These are phyloP conservation scores for Colletotrichum godetiae DNA, from an alignment of 2,329 filamentous ascomycete genomes.

Conservation along the genomic window DNA sequence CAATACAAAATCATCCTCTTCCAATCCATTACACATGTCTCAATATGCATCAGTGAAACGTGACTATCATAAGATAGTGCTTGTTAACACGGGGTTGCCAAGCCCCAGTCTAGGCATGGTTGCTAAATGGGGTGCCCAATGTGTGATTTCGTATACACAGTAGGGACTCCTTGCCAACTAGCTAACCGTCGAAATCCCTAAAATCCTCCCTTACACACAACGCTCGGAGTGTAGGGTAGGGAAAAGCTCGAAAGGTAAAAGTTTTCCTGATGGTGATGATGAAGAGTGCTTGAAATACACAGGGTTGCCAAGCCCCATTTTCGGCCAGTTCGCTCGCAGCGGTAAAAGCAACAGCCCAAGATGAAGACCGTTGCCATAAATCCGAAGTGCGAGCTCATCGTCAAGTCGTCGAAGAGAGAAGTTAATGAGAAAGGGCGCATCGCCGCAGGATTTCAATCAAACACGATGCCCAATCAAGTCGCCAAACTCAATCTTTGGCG, in stretches of 20 bases:
- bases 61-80: background rate
- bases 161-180: background rate
- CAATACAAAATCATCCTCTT: conserved; percentile 28
- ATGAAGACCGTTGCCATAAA: too few relatives aligned
- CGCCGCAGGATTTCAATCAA: too few relatives aligned
- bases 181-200: background rate
- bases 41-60: background rate
- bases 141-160: too few relatives aligned
- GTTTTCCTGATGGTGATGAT: too few relatives aligned
- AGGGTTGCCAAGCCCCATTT: background rate
- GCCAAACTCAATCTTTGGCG: background rate
- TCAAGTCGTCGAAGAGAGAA: too few relatives aligned
- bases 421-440: too few relatives aligned
- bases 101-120: background rate
- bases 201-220: background rate
- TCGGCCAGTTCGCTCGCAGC: background rate
- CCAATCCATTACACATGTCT: background rate
- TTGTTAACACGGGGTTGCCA: background rate
- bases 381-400: too few relatives aligned
- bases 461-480: background rate
- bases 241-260: background rate
- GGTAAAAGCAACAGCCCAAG: too few relatives aligned
- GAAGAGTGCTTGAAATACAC: conserved; percentile 5
- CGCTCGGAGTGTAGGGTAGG: background rate
- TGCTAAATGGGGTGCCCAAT: background rate